Evolutionary conservation across 2,329 filamentous ascomycete genomes (phyloP), one percentile per base, ranked within the genome.

Genomic region (Trichoderma arundinaceum): DNA sequence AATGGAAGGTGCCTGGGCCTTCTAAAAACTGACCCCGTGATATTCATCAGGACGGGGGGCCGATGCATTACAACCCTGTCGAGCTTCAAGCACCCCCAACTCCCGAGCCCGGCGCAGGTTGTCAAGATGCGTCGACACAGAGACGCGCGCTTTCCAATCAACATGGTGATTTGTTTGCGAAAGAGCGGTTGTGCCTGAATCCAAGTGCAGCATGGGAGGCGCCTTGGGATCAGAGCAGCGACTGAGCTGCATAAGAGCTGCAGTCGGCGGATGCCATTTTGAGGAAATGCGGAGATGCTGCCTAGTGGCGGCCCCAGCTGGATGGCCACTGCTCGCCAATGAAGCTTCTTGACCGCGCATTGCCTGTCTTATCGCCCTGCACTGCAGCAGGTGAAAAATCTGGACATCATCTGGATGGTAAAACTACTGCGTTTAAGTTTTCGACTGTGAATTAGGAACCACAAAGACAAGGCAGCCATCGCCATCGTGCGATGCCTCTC

Each of bases 281-380:
- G 15, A 61, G 48, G 49, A 53, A 56, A 52, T 61, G 58, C 58
- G 58, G 58, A 61, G 58, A 52, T 43, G 48, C 58, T 61, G 58
- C 58, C 58, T 52, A n/a, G 58, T 13, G 35, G 22, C 33, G 43
- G 57, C 57, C 43, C 44, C 57, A 28, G 33, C 17, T 9, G 35
- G 19, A 41, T 28, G 32, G 22, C 22, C 22, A 28, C 4, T 28
- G 22, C 22, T 28, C 32, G 7, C 35, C 10, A 19, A 39, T 12
- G 32, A 28, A 28, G 22, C 19, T 19, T 48, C 17, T 59, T 46
- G 33, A 22, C 32, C 33, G 56, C 56, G 43, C 56, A 48, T 28
- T 48, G 17, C 51, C 35, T 32, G 46, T 19, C 39, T 15, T 9
- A 15, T 52, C 32, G 39, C 49, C 49, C 9, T 38, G 32, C 48